phyloP scores from a whole-genome alignment of 345 rosid genomes.

The Isatis tinctoria region DNA sequence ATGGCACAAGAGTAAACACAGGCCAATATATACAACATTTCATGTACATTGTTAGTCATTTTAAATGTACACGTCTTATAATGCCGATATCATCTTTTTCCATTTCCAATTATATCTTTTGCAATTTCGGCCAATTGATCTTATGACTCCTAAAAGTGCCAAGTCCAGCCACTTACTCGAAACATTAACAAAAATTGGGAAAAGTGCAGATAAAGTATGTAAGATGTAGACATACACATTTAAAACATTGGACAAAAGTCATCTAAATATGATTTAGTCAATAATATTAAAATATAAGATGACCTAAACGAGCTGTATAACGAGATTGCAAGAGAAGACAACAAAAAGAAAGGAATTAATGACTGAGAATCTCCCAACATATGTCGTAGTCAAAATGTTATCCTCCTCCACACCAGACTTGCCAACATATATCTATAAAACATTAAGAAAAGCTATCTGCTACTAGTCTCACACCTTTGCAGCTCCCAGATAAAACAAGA shows the following conservation, averaged over 20 bases:
- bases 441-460: neutral
- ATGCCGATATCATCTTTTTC: neutral
- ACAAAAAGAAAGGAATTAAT: neutral
- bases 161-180: neutral
- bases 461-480: neutral
- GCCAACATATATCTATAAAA: neutral
- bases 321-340: slow-evolving; percentile 17
- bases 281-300: neutral
- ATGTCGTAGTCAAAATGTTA: slow-evolving; percentile 14
- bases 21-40: slow-evolving; percentile 11
- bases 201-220: neutral
- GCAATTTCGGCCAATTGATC: neutral
- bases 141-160: neutral
- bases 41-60: slow-evolving; percentile 23
- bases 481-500: neutral
- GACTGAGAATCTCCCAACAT: slow-evolving; percentile 20
- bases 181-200: neutral
- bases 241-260: neutral
- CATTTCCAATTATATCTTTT: neutral
- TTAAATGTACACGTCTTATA: neutral
- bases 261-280: neutral
- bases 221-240: neutral
- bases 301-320: neutral
- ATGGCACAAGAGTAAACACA: slow-evolving; percentile 6
- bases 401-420: slow-evolving; percentile 1